Base-by-base conservation (phyloP, 164 flowering plant genomes). In the Vitis rupestris region DNA sequence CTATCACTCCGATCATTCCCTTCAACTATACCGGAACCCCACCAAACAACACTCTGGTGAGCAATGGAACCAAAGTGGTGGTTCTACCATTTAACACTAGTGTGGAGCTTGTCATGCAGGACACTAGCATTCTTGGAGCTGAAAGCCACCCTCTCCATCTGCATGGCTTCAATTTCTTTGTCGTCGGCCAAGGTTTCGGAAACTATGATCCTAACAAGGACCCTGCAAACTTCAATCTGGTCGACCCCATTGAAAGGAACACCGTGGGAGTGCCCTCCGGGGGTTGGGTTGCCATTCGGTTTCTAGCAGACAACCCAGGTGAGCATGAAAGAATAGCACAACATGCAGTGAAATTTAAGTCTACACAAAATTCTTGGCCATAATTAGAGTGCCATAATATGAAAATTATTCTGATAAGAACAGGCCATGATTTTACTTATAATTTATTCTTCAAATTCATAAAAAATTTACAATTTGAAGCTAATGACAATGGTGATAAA, bases 251-350 rank as follows among this genome's bases (percentile, higher is more conserved):
- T 19, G 78, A 71, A 29, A 76, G 81, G 16, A 82, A 80, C 76
- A 82, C 83, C 1, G 70, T 80, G 12, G 80, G 77, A 19, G 80
- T 82, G 60, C 83, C 86, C 0, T 64, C 77, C 3, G 83, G 82
- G 4, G 86, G 86, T 14, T 82, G 86, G 82, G 79, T 82, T 10
- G 80, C 82, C 4, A 78, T 80, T 8, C 76, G 82, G 2, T 82
- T 82, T 49, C 77, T 74, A 2, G 83, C 82, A n/a, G 84, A 82
- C 23, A 82, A 82, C 49, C 83, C 86, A 59, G 85, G 85, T 79
- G 10, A 47, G 72, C 44, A 62, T 1, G 27, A 47, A 3, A 10
- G 23, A 64, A 9, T 60, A 71, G 68, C 49, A 15, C 23, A n/a
- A 15, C 13, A 54, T 54, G 31, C 5, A 17, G 9, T 50, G 14